Percentiles rank a stretch among this genome's conserved stretches.
Evolutionary conservation across 139 green algal genomes (phyloP).

Genomic region (Micractinium sp.): DNA sequence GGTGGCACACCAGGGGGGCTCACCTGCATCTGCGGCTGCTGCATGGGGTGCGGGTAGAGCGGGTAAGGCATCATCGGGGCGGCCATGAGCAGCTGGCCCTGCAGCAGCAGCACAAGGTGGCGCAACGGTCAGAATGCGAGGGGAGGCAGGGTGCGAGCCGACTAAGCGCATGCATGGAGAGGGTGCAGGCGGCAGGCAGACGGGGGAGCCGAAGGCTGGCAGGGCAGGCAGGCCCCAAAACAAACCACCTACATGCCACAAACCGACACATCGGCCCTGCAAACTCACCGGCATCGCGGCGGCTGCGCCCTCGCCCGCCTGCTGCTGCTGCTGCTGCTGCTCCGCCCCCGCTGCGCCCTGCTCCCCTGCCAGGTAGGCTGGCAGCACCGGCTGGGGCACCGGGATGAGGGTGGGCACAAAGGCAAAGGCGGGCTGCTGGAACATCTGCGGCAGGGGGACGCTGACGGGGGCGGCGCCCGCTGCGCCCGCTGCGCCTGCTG

Average conservation of each 20-base stretch:
- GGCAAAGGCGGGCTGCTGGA: constrained; percentile 6
- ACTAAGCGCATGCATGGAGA: too few species aligned
- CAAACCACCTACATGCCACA: not conserved
- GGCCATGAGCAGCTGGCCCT: constrained; percentile 20
- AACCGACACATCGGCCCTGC: not conserved
- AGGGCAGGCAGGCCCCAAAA: not conserved
- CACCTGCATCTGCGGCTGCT: not conserved
- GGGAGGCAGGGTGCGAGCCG: not conserved
- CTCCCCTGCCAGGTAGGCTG: not conserved
- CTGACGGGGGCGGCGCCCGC: not conserved
- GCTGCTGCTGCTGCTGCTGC: constrained; percentile 32
- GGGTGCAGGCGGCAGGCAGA: not conserved
- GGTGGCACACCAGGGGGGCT: not conserved
- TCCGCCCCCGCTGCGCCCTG: not conserved
- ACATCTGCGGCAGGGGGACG: not conserved
- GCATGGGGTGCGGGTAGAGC: not conserved
- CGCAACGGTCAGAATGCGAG: not conserved
- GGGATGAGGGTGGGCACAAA: constrained; percentile 42
- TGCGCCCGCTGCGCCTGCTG: not conserved
- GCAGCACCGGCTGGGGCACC: constrained; percentile 40
- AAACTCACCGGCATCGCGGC: not conserved
- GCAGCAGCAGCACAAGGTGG: not conserved
- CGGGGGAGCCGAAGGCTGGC: not conserved
- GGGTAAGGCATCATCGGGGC: constrained; percentile 28
- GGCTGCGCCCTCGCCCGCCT: constrained; percentile 9